Conservation (phyloP, 305 asterid species). For the Fraxinus dipetala region DNA sequence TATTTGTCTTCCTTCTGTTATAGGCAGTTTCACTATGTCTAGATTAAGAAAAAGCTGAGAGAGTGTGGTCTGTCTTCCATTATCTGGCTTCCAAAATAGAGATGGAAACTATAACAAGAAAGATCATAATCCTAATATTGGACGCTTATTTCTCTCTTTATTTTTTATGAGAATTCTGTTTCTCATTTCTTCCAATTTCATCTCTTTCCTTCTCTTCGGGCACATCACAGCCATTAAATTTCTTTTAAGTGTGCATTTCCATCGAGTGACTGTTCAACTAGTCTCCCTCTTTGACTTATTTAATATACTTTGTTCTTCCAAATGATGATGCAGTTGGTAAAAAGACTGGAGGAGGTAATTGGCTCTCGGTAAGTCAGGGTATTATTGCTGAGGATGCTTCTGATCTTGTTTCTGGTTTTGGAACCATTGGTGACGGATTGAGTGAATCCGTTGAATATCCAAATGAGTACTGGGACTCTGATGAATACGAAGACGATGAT, state of each 20-base stretch:
- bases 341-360: conserved; percentile 79
- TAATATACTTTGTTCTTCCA: conserved; percentile 18
- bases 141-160: background rate
- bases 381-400: conserved; percentile 85
- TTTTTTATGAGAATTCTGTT: background rate
- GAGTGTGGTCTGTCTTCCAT: background rate
- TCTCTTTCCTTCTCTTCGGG: background rate
- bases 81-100: background rate
- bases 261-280: background rate
- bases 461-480: conserved; percentile 97
- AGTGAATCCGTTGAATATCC: conserved; percentile 88
- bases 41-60: background rate
- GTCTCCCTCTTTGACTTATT: conserved; percentile 19
- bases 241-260: conserved; percentile 5
- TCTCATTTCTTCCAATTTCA: background rate
- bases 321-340: conserved; percentile 56
- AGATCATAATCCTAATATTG: background rate
- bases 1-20: background rate
- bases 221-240: conserved; percentile 6
- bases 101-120: background rate
- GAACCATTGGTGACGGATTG: conserved; percentile 89
- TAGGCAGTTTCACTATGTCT: background rate
- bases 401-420: conserved; percentile 96
- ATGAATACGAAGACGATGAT: conserved; percentile 94
- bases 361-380: conserved; percentile 98